Evolutionary conservation across 2,329 filamentous ascomycete species (phyloP), one percentile per base, ranked within the genome.

Genomic region (Neonectria ditissima): DNA sequence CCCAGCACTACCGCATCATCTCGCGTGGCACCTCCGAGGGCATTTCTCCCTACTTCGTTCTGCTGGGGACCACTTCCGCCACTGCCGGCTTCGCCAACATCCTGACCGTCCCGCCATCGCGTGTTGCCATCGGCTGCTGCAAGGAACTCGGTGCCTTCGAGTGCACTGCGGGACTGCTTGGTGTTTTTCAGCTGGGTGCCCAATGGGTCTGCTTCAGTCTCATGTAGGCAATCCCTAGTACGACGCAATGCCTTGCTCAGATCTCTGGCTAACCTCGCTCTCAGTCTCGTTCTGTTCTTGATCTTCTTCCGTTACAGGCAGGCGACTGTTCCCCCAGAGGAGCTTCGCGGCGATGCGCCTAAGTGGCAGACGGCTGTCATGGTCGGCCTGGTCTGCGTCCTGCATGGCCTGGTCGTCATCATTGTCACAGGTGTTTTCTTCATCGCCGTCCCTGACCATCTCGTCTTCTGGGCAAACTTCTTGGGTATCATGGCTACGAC

Each of bases 51-150:
- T 96, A 95, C 79, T 99, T 97, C 76, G 90, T 99, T 68, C 87
- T 98, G 2, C 88, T 99, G n/a, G 96, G 96, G 64, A 93, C 92
- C 26, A 95, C 95, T 1, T 97, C 93, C 8, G 92, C 92, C 72
- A 97, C 92, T 55, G 92, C 92, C 51, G 92, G 92, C 26, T 93
- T 99, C 73, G 93, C 92, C 67, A 98, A 98, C 76, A 97, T 99
- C 75, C 83, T 98, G 56, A 91, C 93, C 1, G 87, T 97, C 14
- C 92, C 93, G n/a, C 87, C 89, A 62, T 97, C 93, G 60, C 88
- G 92, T 34, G 86, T 89, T 60, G 94, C 97, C 76, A 90, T 97
- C 65, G 87, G 86, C 57, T 99, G 96, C 79, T 99, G 96, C 80
- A 91, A 86, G 72, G 88, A 93, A 72, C 87, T 98, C 45, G 92